A percentile compares a stretch with the other conserved stretches of the same genome.
Conservation (phyloP, 495 filamentous ascomycete species). For the Neurospora intermedia region DNA sequence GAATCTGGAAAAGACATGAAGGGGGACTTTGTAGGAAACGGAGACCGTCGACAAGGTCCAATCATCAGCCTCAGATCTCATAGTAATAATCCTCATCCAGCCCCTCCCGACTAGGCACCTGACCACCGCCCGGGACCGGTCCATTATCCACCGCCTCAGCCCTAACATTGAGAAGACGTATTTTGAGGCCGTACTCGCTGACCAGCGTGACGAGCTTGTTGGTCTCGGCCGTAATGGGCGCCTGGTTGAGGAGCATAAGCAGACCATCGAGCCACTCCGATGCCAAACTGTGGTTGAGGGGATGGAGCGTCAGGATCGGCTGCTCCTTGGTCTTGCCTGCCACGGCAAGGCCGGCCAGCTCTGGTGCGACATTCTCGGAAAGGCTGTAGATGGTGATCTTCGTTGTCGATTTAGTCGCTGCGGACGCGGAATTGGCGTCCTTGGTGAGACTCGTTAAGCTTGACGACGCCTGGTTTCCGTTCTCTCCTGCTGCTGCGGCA, state of each 20-base stretch:
- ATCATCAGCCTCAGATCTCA: slow-evolving; percentile 40
- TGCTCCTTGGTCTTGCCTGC: slow-evolving; percentile 32
- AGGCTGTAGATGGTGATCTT: slow-evolving; percentile 90
- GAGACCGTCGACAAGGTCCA: not conserved
- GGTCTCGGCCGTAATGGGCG: slow-evolving; percentile 94
- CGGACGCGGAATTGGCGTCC: slow-evolving; percentile 10
- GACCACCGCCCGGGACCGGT: slow-evolving; percentile 37
- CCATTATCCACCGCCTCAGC: slow-evolving; percentile 62
- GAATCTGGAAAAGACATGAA: not conserved
- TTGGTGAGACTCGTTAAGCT: slow-evolving; percentile 23
- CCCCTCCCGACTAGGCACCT: slow-evolving; percentile 49
- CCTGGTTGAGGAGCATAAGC: slow-evolving; percentile 88
- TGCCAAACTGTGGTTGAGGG: slow-evolving; percentile 68
- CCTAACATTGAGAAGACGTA: slow-evolving; percentile 82
- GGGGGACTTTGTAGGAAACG: not conserved
- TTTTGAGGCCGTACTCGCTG: slow-evolving; percentile 83
- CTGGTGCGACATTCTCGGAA: slow-evolving; percentile 15
- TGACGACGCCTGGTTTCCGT: slow-evolving; percentile 3
- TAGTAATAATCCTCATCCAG: slow-evolving; percentile 63
- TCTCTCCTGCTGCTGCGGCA: slow-evolving; percentile 6
- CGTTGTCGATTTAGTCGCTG: slow-evolving; percentile 45
- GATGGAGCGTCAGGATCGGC: slow-evolving; percentile 70
- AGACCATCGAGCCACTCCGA: slow-evolving; percentile 96
- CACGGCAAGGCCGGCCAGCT: not conserved
- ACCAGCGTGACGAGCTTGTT: slow-evolving; percentile 78